These are phyloP conservation scores for Cladophialophora exuberans DNA, from an alignment of 2,329 filamentous ascomycete species.

Conservation along the genomic window DNA sequence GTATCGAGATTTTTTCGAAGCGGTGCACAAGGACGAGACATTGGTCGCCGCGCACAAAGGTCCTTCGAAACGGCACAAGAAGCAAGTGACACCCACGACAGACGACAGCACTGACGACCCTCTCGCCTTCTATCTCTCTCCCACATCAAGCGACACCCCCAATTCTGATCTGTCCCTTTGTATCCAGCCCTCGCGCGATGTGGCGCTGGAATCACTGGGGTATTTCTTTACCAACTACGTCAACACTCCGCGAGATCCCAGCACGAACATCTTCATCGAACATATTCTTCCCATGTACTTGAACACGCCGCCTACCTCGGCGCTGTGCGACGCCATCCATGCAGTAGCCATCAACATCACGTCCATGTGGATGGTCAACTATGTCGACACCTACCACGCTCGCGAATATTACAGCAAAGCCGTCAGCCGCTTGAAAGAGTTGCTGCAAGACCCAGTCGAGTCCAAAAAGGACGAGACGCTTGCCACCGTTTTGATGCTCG, in stretches of 20 bases:
- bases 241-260: conserved; percentile 27
- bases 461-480: conserved; percentile 23
- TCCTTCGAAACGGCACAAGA: conserved; percentile 7
- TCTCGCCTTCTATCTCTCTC: not conserved
- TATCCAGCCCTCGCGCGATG: conserved; percentile 16
- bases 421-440: conserved; percentile 11
- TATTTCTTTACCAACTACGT: conserved; percentile 30
- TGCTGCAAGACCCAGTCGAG: conserved; percentile 16
- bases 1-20: conserved; percentile 24
- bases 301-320: conserved; percentile 14
- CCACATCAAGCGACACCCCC: not conserved
- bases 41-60: conserved; percentile 3
- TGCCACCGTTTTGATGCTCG: conserved; percentile 28
- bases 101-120: not conserved
- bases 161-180: not conserved
- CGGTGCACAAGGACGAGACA: conserved; percentile 25
- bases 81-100: not conserved
- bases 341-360: conserved; percentile 24
- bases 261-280: conserved; percentile 29
- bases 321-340: conserved; percentile 17
- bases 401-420: conserved; percentile 19
- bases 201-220: conserved; percentile 18
- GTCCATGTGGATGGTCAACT: conserved; percentile 24
- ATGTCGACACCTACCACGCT: conserved; percentile 18
- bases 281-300: conserved; percentile 26